Evolutionary conservation across 306 rosid genomes (phyloP), one percentile per base, ranked within the genome.

Genomic region (Quercus berberidifolia): DNA sequence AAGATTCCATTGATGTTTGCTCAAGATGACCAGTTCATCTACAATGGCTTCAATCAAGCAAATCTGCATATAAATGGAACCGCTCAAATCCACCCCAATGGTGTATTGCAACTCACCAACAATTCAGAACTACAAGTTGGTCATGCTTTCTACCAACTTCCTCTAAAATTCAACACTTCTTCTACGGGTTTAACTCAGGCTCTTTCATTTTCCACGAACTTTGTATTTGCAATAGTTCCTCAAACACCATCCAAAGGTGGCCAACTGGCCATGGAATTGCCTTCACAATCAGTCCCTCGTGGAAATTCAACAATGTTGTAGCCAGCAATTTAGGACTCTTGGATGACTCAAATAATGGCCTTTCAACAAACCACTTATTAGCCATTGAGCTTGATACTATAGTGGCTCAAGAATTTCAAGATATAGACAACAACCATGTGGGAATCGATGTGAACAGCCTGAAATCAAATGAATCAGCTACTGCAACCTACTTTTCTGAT

Each of bases 401-500:
- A 1, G 0, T 0, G 46, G 11, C 5, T 30, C 1, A 8, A 0
- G 31, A 5, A 0, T 33, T 21, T 7, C 0, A 1, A 15, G 78
- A 79, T 25, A 33, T 73, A 18, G 0, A 35, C 6, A 1, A n/a
- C 0, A 73, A 79, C 57, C 89, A 83, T 43, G 83, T 83, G 26
- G 87, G 85, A 21, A 71, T 86, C 3, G 87, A 86, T 41, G 69
- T 83, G 25, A 74, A 86, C 15, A 28, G 57, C 3, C 17, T 83
- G 59, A 5, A 0, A 1, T 86, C 87, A 4, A 8, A 4, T 3
- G 14, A 20, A 18, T 67, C 83, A 5, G 21, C 55, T 30, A 1
- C 74, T 3, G 83, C 79, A 6, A 46, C 59, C 4, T 81, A 76
- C 43, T 71, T 52, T 25, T 41, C 41, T 13, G 3, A 13, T 12